These are phyloP conservation scores for Cantharellus cinnabarinus DNA, from an alignment of 768 basidiomycete species.

Conservation along the genomic window DNA sequence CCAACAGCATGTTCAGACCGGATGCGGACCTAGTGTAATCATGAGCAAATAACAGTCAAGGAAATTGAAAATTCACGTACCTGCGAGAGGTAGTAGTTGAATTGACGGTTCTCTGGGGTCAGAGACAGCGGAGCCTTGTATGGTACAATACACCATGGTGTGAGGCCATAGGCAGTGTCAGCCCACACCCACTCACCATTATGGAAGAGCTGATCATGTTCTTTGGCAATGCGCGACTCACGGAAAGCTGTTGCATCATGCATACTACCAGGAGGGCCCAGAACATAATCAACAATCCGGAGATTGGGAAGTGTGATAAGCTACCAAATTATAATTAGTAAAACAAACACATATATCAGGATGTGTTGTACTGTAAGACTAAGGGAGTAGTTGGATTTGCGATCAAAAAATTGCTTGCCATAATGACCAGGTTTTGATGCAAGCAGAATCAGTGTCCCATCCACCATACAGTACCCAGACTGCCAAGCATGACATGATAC, in stretches of 20 bases:
- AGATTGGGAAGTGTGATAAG: no score
- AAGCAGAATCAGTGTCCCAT: conserved; percentile 18
- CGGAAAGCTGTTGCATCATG: not conserved
- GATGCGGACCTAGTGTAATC: conserved; percentile 7
- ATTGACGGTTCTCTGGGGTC: conserved; percentile 13
- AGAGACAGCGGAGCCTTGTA: conserved; percentile 17
- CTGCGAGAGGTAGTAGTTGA: conserved; percentile 14
- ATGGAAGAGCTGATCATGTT: not conserved
- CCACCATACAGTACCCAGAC: conserved; percentile 17
- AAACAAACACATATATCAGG: no score
- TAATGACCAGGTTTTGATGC: conserved; percentile 10
- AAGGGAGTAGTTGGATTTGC: conserved; percentile 10
- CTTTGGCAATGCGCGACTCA: not conserved
- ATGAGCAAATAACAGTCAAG: not conserved
- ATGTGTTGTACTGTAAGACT: conserved; percentile 14
- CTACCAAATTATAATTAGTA: no score
- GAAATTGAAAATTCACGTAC: not conserved
- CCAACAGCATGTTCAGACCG: conserved; percentile 23
- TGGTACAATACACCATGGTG: conserved; percentile 15
- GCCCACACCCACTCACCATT: conserved; percentile 7
- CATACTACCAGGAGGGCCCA: no score
- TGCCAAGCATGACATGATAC: conserved; percentile 14
- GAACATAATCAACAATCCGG: no score
- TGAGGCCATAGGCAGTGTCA: conserved; percentile 18
- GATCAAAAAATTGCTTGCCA: conserved; percentile 1